Evolutionary conservation across 192 early-diverging fungal species (phyloP).

Genomic region (Entomortierella lignicola): DNA sequence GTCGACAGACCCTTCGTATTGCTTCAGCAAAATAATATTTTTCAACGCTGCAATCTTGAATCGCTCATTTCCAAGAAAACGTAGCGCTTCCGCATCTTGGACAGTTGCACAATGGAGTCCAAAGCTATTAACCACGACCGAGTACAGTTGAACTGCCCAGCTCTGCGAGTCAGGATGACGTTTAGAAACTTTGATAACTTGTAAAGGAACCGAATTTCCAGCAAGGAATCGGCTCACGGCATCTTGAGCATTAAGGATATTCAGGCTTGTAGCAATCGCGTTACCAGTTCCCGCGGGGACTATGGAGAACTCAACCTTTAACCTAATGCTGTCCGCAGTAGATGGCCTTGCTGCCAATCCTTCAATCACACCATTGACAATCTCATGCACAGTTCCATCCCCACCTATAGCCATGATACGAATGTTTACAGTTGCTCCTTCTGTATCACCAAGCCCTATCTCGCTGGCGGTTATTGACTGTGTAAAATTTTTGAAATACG

Average conservation of each 20-base stretch:
- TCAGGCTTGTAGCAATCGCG: conserved; percentile 57
- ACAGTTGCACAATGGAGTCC: conserved; percentile 65
- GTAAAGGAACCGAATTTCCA: conserved; percentile 29
- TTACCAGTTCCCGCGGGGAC: conserved; percentile 62
- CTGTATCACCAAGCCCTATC: not conserved
- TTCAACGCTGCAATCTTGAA: conserved; percentile 55
- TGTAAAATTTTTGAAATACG: conserved; percentile 17
- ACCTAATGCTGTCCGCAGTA: not conserved
- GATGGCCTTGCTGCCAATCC: conserved; percentile 1
- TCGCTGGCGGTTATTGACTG: not conserved
- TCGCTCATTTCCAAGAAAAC: conserved; percentile 56
- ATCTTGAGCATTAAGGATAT: conserved; percentile 39
- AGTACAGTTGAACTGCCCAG: conserved; percentile 41
- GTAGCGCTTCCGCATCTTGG: conserved; percentile 48
- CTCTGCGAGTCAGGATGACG: conserved; percentile 3
- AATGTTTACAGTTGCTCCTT: not conserved
- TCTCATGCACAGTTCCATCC: conserved; percentile 62
- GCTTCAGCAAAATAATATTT: conserved; percentile 46
- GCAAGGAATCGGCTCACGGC: conserved; percentile 48
- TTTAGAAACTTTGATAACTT: conserved; percentile 46
- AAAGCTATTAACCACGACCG: conserved; percentile 60
- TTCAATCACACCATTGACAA: conserved; percentile 58
- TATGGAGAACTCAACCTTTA: conserved; percentile 44
- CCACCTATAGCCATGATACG: conserved; percentile 59
- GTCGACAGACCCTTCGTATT: conserved; percentile 49